Conservation (phyloP, 345 rosid species). For the Linum lewisii region DNA sequence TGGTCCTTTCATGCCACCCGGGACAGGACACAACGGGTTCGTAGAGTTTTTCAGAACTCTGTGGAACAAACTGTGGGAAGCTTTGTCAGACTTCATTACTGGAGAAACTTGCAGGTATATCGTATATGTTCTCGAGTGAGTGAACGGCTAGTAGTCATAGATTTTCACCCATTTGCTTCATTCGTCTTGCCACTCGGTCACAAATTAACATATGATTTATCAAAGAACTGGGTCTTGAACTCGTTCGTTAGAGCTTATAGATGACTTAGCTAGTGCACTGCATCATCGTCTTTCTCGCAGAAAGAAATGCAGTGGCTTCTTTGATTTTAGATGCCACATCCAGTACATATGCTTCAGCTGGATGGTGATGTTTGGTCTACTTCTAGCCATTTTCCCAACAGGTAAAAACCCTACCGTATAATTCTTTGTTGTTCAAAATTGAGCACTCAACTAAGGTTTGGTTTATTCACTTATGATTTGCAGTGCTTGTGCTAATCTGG, state of each 20-base stretch:
- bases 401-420: conserved; percentile 48
- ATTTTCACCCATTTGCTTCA: too few relatives aligned
- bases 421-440: conserved; percentile 2
- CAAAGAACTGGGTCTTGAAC: too few relatives aligned
- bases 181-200: too few relatives aligned
- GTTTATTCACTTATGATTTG: conserved; percentile 13
- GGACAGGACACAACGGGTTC: conserved; percentile 47
- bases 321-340: conserved; percentile 82
- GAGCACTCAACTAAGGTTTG: not conserved
- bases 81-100: conserved; percentile 56
- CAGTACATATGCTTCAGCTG: conserved; percentile 90
- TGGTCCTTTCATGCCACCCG: conserved; percentile 55
- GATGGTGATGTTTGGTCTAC: conserved; percentile 66
- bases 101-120: conserved; percentile 80
- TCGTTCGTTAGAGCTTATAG: not conserved
- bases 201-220: too few relatives aligned
- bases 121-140: too few relatives aligned
- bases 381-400: conserved; percentile 60
- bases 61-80: conserved; percentile 54
- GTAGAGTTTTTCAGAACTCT: conserved; percentile 47
- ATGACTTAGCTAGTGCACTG: conserved; percentile 5
- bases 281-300: conserved; percentile 23
- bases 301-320: conserved; percentile 65
- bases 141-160: too few relatives aligned
- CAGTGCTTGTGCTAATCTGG: conserved; percentile 74